phyloP scores from a whole-genome alignment of 176 grass and related monocot species.

The Elymus sibiricus region DNA sequence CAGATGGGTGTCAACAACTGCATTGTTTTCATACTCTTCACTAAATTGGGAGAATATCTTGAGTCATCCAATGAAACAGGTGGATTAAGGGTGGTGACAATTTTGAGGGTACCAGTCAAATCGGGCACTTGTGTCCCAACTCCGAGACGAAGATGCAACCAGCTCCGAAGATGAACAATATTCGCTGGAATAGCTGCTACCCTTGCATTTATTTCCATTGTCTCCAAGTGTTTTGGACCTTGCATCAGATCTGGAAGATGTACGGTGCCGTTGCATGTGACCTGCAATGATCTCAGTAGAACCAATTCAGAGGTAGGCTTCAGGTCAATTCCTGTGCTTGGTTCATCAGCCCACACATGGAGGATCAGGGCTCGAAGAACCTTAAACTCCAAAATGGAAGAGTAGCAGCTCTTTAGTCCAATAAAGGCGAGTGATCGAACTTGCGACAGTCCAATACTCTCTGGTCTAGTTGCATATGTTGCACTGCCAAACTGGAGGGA shows the following conservation, averaged over 20 bases:
- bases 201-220: neutral
- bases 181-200: neutral
- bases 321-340: neutral
- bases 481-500: neutral
- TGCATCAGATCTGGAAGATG: neutral
- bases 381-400: neutral
- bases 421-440: neutral
- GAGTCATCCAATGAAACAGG: neutral
- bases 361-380: neutral
- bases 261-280: neutral
- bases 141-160: neutral
- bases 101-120: neutral
- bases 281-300: neutral
- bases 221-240: neutral
- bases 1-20: neutral
- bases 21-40: no score
- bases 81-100: neutral
- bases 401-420: neutral
- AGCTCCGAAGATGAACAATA: neutral
- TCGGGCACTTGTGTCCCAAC: neutral
- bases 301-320: neutral
- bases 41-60: neutral
- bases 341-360: neutral
- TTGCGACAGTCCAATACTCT: neutral
- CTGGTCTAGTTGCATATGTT: neutral